These are phyloP conservation scores for Nasturtium officinale DNA, from an alignment of 345 rosid species.

Conservation along the genomic window DNA sequence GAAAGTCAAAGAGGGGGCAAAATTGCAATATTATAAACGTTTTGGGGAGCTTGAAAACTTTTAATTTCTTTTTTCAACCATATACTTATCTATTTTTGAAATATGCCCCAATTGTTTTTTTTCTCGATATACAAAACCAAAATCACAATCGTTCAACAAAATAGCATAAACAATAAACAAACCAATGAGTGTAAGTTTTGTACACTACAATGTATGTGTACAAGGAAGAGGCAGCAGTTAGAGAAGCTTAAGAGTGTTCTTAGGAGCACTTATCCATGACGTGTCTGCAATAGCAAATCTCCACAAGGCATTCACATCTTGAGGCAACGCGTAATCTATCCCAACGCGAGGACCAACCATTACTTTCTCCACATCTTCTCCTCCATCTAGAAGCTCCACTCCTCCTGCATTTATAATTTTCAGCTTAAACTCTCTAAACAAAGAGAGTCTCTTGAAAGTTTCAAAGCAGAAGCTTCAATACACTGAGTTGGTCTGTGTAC, in stretches of 20 bases:
- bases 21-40: background rate
- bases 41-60: background rate
- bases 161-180: background rate
- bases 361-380: slow-evolving; percentile 65
- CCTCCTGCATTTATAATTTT: slow-evolving; percentile 59
- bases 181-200: background rate
- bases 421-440: slow-evolving; percentile 3
- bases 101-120: background rate
- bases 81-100: background rate
- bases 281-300: slow-evolving; percentile 86
- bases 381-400: slow-evolving; percentile 81
- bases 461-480: background rate
- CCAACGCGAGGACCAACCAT: slow-evolving; percentile 88
- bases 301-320: slow-evolving; percentile 80
- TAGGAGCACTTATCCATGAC: slow-evolving; percentile 95
- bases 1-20: slow-evolving; percentile 16
- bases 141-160: slow-evolving; percentile 1
- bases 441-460: background rate
- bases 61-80: background rate
- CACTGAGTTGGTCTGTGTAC: slow-evolving; percentile 21
- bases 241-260: slow-evolving; percentile 67
- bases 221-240: slow-evolving; percentile 24
- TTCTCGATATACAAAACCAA: background rate
- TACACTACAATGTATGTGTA: slow-evolving; percentile 1
- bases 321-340: slow-evolving; percentile 82